Percentiles rank a stretch among this genome's conserved stretches.
Evolutionary conservation across 495 filamentous ascomycete genomes (phyloP).

Genomic region (Aspergillus affinis): DNA sequence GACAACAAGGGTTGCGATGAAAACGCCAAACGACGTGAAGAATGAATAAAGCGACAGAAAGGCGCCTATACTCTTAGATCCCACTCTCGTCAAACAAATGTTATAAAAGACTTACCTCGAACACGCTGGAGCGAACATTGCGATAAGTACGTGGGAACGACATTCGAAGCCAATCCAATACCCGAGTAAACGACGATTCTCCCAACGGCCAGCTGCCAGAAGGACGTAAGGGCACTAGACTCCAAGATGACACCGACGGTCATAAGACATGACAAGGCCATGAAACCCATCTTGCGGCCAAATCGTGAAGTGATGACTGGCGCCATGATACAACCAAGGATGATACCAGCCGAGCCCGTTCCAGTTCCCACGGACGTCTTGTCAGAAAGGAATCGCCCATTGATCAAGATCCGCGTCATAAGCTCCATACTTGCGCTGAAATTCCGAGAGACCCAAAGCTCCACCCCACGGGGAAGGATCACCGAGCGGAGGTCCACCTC

Average conservation of each 20-base stretch:
- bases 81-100: too few species aligned
- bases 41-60: slow-evolving; percentile 2
- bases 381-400: background rate
- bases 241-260: slow-evolving; percentile 7
- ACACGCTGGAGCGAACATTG: slow-evolving; percentile 8
- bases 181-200: slow-evolving; percentile 8
- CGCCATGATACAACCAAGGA: slow-evolving; percentile 4
- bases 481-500: too few species aligned
- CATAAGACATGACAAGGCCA: background rate
- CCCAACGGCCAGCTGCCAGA: slow-evolving; percentile 6
- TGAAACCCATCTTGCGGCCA: slow-evolving; percentile 6
- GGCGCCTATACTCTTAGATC: background rate
- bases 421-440: background rate
- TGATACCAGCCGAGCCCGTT: slow-evolving; percentile 8
- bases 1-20: slow-evolving; percentile 2
- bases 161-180: slow-evolving; percentile 9
- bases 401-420: background rate
- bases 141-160: slow-evolving; percentile 7
- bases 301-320: slow-evolving; percentile 5
- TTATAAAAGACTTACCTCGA: slow-evolving; percentile 8
- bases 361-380: slow-evolving; percentile 7
- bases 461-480: too few species aligned
- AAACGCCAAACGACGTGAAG: slow-evolving; percentile 8
- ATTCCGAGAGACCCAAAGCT: background rate
- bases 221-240: background rate